A percentile compares a stretch with the other conserved stretches of the same genome.
phyloP scores from a whole-genome alignment of 1,284 basidiomycete genomes.

The Cryptococcus maquisensis region DNA sequence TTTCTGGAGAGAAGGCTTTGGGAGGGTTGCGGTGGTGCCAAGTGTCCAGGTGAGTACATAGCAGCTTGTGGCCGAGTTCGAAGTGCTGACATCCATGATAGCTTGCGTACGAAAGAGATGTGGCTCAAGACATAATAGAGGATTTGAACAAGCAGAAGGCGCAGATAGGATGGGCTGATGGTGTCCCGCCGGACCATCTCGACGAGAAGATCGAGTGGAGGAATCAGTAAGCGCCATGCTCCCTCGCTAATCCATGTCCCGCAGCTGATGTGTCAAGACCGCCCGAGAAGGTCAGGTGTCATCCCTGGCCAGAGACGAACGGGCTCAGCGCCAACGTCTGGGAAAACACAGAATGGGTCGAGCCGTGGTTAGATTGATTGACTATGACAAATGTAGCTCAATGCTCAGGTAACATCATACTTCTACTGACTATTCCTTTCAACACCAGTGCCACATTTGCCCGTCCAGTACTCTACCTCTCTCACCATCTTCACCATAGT shows the following conservation, averaged over 20 bases:
- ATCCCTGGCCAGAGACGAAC: slow-evolving; percentile 49
- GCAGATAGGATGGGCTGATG: slow-evolving; percentile 36
- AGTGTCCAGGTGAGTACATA: slow-evolving; percentile 37
- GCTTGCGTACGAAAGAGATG: slow-evolving; percentile 44
- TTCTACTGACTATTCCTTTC: neutral
- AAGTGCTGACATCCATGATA: slow-evolving; percentile 6
- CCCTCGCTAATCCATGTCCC: neutral
- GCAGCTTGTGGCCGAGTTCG: neutral
- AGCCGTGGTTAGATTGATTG: slow-evolving; percentile 26
- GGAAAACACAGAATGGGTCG: slow-evolving; percentile 43
- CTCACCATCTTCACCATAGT: slow-evolving; percentile 21
- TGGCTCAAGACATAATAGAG: slow-evolving; percentile 30
- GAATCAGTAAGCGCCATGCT: slow-evolving; percentile 19
- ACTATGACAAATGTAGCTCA: neutral
- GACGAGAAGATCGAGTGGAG: slow-evolving; percentile 24
- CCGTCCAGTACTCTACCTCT: slow-evolving; percentile 17
- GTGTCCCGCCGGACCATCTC: slow-evolving; percentile 28
- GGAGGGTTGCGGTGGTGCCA: slow-evolving; percentile 45
- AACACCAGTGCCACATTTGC: slow-evolving; percentile 29
- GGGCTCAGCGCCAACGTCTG: slow-evolving; percentile 48
- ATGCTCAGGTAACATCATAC: neutral
- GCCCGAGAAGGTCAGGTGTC: slow-evolving; percentile 43
- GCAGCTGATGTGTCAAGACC: slow-evolving; percentile 25
- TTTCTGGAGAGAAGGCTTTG: slow-evolving; percentile 43
- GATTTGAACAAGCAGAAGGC: slow-evolving; percentile 23